Conservation (phyloP, 192 early-diverging fungal species). For the Jimgerdemannia lactiflua region DNA sequence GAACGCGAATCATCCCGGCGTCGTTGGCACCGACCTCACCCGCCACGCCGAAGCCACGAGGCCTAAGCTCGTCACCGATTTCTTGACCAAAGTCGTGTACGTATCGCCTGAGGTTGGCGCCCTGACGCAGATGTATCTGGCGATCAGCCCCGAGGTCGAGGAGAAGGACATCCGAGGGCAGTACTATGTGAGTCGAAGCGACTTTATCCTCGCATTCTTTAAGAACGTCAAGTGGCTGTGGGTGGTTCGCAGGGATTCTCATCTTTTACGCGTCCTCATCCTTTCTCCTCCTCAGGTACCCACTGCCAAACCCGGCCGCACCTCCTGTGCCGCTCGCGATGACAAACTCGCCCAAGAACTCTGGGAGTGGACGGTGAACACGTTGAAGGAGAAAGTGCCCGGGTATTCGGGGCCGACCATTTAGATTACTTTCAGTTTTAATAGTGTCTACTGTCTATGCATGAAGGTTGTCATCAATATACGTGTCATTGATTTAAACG, state of each 20-base stretch:
- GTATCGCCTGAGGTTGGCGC: conserved; percentile 38
- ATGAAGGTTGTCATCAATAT: too few relatives aligned
- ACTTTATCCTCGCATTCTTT: too few relatives aligned
- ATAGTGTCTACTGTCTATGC: too few relatives aligned
- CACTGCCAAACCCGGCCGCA: neutral
- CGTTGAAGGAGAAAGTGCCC: conserved; percentile 27
- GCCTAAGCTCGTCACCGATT: neutral
- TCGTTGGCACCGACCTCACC: conserved; percentile 16
- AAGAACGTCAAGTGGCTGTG: too few relatives aligned
- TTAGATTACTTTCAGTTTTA: too few relatives aligned
- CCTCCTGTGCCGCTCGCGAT: neutral
- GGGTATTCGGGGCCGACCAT: conserved; percentile 20
- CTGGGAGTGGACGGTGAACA: conserved; percentile 30
- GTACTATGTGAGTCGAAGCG: conserved; percentile 37
- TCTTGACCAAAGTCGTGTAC: neutral
- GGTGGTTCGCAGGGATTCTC: too few relatives aligned
- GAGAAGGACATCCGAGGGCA: too few relatives aligned
- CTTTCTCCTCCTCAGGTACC: conserved; percentile 5
- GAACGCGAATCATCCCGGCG: conserved; percentile 26
- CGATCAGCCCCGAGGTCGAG: conserved; percentile 50
- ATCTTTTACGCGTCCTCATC: too few relatives aligned
- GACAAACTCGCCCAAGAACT: conserved; percentile 11
- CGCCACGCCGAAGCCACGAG: conserved; percentile 4
- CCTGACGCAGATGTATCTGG: conserved; percentile 43
- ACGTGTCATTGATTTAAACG: too few relatives aligned